phyloP scores from a whole-genome alignment of 441 rosid species.

The Erodium texanum region DNA sequence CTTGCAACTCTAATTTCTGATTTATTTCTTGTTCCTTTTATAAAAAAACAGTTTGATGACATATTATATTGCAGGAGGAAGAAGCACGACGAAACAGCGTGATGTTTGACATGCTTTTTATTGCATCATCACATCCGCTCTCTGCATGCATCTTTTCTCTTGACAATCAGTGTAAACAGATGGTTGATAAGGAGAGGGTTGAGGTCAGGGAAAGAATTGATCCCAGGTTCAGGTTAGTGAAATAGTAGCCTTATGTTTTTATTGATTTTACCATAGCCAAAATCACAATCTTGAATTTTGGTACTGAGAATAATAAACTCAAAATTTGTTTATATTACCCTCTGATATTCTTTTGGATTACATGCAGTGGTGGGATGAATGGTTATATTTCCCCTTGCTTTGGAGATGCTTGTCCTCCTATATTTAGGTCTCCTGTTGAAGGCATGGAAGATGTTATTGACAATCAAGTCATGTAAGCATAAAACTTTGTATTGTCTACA shows the following conservation, averaged over 20 bases:
- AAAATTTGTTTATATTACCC: constrained; percentile 16
- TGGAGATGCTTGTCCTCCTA: constrained; percentile 68
- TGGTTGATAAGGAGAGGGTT: background rate
- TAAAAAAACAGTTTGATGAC: background rate
- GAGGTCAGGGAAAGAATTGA: constrained; percentile 16
- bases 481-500: background rate
- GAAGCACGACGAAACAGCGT: constrained; percentile 28
- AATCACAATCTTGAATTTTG: background rate
- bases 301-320: background rate
- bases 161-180: constrained; percentile 5
- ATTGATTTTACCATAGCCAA: background rate
- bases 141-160: constrained; percentile 12
- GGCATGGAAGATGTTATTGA: constrained; percentile 77
- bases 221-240: constrained; percentile 23
- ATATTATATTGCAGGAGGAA: constrained; percentile 21
- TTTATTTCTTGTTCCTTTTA: background rate
- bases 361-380: constrained; percentile 88
- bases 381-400: constrained; percentile 74
- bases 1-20: background rate
- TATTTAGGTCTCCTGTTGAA: constrained; percentile 64
- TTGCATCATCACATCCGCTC: constrained; percentile 24
- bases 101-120: constrained; percentile 19
- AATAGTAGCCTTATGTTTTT: background rate
- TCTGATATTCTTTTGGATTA: constrained; percentile 38
- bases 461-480: constrained; percentile 81